These are phyloP conservation scores for Flaveria brownii DNA, from an alignment of 129 eudicot species.

Conservation along the genomic window DNA sequence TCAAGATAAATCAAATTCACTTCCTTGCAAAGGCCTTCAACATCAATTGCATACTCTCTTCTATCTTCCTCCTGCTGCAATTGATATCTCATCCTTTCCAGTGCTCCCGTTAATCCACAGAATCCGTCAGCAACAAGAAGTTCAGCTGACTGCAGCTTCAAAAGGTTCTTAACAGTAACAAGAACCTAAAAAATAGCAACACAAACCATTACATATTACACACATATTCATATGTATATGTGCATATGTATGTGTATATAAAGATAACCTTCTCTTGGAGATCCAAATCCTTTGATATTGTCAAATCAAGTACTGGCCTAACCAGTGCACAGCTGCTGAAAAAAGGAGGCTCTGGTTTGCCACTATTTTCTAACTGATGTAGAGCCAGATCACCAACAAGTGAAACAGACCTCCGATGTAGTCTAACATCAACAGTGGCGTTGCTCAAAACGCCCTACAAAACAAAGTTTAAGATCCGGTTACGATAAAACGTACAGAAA, in stretches of 20 bases:
- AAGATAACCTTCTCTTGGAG: conserved; percentile 83
- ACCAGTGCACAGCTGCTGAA: conserved; percentile 58
- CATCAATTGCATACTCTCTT: conserved; percentile 64
- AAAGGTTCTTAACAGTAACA: conserved; percentile 60
- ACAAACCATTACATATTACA: neutral
- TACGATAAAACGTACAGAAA: neutral
- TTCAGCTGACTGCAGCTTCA: conserved; percentile 54
- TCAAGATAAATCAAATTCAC: conserved; percentile 52
- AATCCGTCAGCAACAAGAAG: conserved; percentile 56
- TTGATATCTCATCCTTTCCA: conserved; percentile 61
- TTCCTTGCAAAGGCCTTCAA: conserved; percentile 77
- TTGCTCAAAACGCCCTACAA: conserved; percentile 77
- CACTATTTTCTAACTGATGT: conserved; percentile 45
- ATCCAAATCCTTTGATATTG: conserved; percentile 58
- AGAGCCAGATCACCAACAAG: conserved; percentile 79
- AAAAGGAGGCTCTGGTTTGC: conserved; percentile 45
- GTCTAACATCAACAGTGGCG: conserved; percentile 66
- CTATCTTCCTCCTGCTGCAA: conserved; percentile 50
- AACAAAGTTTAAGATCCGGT: conserved; percentile 25
- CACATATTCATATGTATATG: neutral
- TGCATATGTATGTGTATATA: neutral
- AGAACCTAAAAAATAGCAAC: conserved; percentile 53
- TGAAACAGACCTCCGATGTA: conserved; percentile 62
- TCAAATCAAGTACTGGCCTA: conserved; percentile 62
- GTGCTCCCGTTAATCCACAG: conserved; percentile 61